Conservation (phyloP, 768 basidiomycete species). For the Termitomyces titanicus region DNA sequence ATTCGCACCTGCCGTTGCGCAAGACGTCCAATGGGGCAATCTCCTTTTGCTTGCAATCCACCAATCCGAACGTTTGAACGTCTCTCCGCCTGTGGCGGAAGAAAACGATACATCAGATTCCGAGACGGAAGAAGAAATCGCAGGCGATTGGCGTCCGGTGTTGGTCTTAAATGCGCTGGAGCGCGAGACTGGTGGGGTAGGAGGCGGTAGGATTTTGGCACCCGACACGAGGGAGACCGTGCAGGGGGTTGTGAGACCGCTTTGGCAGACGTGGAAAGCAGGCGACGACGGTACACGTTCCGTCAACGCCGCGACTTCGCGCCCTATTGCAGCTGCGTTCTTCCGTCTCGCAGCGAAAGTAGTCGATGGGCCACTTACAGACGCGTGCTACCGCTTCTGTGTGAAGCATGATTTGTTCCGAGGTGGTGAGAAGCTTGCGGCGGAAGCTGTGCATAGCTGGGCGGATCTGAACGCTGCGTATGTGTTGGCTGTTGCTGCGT, state of each 20-base stretch:
- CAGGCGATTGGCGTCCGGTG: slow-evolving; percentile 38
- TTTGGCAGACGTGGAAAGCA: slow-evolving; percentile 42
- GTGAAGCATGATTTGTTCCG: slow-evolving; percentile 24
- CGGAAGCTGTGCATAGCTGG: neutral
- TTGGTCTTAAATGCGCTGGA: slow-evolving; percentile 38
- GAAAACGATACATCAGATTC: neutral
- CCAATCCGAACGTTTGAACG: slow-evolving; percentile 8
- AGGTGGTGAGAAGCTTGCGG: slow-evolving; percentile 12
- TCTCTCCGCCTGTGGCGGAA: neutral
- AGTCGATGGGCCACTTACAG: slow-evolving; percentile 31
- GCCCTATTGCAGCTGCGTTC: slow-evolving; percentile 39
- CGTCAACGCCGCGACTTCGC: slow-evolving; percentile 23
- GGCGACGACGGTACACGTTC: slow-evolving; percentile 10
- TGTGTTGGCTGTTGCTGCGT: slow-evolving; percentile 24
- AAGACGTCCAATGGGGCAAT: slow-evolving; percentile 39
- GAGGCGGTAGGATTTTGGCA: neutral
- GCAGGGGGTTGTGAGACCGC: slow-evolving; percentile 23
- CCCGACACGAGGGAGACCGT: slow-evolving; percentile 11
- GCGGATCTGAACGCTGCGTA: slow-evolving; percentile 33
- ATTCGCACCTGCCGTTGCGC: slow-evolving; percentile 27
- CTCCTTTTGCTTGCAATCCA: slow-evolving; percentile 35
- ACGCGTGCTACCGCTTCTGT: slow-evolving; percentile 32
- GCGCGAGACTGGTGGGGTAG: slow-evolving; percentile 13
- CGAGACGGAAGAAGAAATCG: neutral
- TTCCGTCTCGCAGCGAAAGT: slow-evolving; percentile 40